phyloP scores from a whole-genome alignment of 768 basidiomycete species.

The Phylloporus sp. region DNA sequence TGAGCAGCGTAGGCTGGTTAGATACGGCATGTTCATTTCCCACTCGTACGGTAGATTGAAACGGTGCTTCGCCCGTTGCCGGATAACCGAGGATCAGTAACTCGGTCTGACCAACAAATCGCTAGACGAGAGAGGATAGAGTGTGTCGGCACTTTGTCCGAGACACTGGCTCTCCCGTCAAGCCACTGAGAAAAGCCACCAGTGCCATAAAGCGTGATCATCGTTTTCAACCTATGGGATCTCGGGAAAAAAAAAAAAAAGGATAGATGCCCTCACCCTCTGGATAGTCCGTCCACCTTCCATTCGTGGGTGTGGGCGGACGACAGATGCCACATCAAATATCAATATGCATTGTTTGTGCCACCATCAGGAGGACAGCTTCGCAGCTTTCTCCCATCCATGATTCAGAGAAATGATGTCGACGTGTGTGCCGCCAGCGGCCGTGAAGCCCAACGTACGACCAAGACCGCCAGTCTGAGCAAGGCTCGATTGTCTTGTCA shows the following conservation, averaged over 20 bases:
- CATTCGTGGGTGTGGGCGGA: slow-evolving; percentile 12
- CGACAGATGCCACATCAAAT: slow-evolving; percentile 7
- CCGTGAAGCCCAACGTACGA: slow-evolving; percentile 3
- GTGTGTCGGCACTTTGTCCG: background rate
- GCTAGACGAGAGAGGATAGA: background rate
- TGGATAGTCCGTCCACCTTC: slow-evolving; percentile 4
- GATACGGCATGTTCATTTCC: background rate
- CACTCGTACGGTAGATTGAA: background rate
- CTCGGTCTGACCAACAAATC: too few species aligned
- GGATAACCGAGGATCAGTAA: background rate
- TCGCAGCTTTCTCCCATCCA: slow-evolving; percentile 14
- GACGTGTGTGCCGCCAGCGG: background rate
- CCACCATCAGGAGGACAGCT: slow-evolving; percentile 10
- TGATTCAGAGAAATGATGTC: background rate
- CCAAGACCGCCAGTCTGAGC: slow-evolving; percentile 10
- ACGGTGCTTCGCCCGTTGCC: background rate
- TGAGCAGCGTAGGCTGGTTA: background rate
- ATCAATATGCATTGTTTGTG: background rate
- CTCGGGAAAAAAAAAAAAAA: background rate
- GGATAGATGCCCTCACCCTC: slow-evolving; percentile 2
- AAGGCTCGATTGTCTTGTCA: slow-evolving; percentile 3
- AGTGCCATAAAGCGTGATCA: slow-evolving; percentile 20
- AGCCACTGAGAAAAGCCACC: background rate
- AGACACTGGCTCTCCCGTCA: background rate
- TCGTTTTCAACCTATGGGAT: slow-evolving; percentile 8